Base-by-base conservation (phyloP, 1,139 yeast genomes). In the Wickerhamomyces sp. region DNA sequence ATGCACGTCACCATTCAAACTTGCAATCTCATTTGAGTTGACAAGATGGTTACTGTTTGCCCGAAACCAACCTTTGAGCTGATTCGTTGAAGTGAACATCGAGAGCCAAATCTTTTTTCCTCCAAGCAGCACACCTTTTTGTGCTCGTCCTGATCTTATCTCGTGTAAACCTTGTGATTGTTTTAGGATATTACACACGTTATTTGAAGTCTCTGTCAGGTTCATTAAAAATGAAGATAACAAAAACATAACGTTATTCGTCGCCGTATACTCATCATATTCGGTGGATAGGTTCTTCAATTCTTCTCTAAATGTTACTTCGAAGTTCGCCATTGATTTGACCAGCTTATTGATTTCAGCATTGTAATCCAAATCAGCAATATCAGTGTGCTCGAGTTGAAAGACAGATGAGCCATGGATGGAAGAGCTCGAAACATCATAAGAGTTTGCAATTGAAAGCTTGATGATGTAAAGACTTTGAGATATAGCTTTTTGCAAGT, bases 201-300 rank as follows among this genome's bases (percentile, higher is more conserved):
- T 42, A 23, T 59, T 53, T 0, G 68, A 58, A 18, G 60, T 53
- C 42, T 68, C 68, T 39, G 70, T 61, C 31, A 68, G 55, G 45
- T 71, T 71, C 53, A 71, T 59, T 19, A 70, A 40, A 44, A 70
- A 71, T 0, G 74, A 67, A 1, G 76, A 68, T 8, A 71, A 39
- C 18, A 71, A 45, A 41, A 71, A 71, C 56, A 67, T 61, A 44
- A 70, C 74, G 39, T 70, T 75, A 35, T 66, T 59, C 8, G 75
- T 73, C 31, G 64, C 54, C 4, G 69, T 45, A 23, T 60, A 42
- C 30, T 54, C 54, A 10, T 47, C 45, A 23, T 42, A 36, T 14
- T 45, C 46, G 1, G 46, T 25, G 26, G 52, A 45, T n/a, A 56
- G 27, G 11, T 39, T 41, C 12, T 54, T 41, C 27, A 64, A 38